Base-by-base conservation (phyloP, 2,329 filamentous ascomycete species). In the Dendryphion nanum region DNA sequence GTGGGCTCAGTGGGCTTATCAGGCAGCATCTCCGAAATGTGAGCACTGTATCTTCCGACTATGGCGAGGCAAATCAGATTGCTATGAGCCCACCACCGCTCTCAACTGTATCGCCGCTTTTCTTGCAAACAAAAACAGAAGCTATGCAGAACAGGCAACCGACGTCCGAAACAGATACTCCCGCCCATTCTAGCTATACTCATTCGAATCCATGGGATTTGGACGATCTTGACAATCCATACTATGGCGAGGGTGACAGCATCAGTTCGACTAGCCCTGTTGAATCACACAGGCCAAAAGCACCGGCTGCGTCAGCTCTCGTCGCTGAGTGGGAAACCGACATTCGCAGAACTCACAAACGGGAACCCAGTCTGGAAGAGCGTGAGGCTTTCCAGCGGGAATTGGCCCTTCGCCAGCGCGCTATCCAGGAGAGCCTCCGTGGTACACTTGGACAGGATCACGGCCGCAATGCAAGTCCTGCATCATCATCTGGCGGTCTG, bases 1-100 rank as follows among this genome's bases (percentile, higher is more conserved):
- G 62, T 14, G 89, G 87, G 1, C 73, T 96, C 13, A 91, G 84
- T 54, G 86, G 85, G 2, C 78, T 95, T 72, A 83, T 95, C 31
- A 81, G 85, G 20, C 84, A 90, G 45, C 93, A 97, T 70, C 70
- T 97, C 28, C 82, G 93, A 35, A 81, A 81, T 21, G 81, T 84
- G 47, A 97, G 91, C 67, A 84, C 83, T 41, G 77, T 81, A 12
- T 97, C 91, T 1, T 94, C 89, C 0, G 75, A 93, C 18, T 89
- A 88, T 38, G 65, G 52, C 14, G 60, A 63, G 19, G 40, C 42
- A 24, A 57, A 64, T 18, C 57, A 65, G 50, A 42, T 51, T 19
- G 26, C 55, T 15, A 80, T 78, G 18, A 69, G 68, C 39, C 68
- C 66, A 17, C 71, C 70, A 7, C 69, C 63, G 28, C 38, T 30